A percentile compares a stretch with the other conserved stretches of the same genome.
Evolutionary conservation across 1,284 basidiomycete genomes (phyloP).

Genomic region (Kwoniella shivajii): DNA sequence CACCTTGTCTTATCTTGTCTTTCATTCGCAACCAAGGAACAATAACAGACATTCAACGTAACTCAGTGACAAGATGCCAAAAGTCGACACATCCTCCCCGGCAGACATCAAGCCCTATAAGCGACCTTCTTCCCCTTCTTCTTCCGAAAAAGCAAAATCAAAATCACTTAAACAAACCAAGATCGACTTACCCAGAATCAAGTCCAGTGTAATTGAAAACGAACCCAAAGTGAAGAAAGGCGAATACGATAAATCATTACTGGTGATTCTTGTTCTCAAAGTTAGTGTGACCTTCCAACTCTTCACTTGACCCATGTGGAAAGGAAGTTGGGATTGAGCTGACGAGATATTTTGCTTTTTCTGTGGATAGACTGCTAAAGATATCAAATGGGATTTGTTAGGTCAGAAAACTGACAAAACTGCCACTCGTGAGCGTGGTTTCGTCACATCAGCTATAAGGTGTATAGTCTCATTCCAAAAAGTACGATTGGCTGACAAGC

Average conservation of each 20-base stretch:
- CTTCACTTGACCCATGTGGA: background rate
- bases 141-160: background rate
- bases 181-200: background rate
- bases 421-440: conserved; percentile 18
- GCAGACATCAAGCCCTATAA: too few species aligned
- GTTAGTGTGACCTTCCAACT: conserved; percentile 12
- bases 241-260: conserved; percentile 8
- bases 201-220: background rate
- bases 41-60: too few species aligned
- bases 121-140: too few species aligned
- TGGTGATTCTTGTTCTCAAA: conserved; percentile 18
- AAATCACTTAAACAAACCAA: background rate
- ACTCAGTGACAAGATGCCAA: too few species aligned
- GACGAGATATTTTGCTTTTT: background rate
- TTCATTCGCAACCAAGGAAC: too few species aligned
- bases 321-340: background rate
- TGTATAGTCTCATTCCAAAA: too few species aligned
- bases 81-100: too few species aligned
- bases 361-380: background rate
- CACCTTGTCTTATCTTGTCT: too few species aligned
- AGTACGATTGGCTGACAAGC: background rate
- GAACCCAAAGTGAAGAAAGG: background rate
- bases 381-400: conserved; percentile 11
- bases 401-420: conserved; percentile 17
- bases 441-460: too few species aligned